These are phyloP conservation scores for Ophiostoma montium DNA, from an alignment of 2,329 filamentous ascomycete species.

Conservation along the genomic window DNA sequence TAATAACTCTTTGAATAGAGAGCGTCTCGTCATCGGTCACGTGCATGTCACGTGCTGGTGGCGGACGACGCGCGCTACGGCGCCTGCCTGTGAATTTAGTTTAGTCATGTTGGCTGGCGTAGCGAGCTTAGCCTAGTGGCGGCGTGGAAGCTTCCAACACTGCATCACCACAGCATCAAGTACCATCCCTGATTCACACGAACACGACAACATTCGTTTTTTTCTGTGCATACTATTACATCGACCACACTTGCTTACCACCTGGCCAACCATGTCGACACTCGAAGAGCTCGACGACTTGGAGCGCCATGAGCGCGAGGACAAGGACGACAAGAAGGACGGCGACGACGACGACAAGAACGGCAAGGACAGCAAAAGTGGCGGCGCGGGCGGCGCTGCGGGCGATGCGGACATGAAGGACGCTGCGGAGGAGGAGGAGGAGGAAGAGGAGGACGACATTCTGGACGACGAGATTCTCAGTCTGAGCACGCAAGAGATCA, in stretches of 20 bases:
- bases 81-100: constrained; percentile 10
- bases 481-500: constrained; percentile 87
- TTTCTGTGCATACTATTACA: background rate
- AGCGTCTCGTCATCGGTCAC: background rate
- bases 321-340: constrained; percentile 30
- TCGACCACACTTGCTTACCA: background rate
- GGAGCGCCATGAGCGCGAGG: constrained; percentile 65
- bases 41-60: background rate
- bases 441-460: constrained; percentile 59
- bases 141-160: constrained; percentile 6
- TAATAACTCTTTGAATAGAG: too few relatives aligned
- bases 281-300: constrained; percentile 86
- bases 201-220: too few relatives aligned
- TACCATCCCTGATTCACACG: too few relatives aligned
- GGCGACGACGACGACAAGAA: constrained; percentile 18
- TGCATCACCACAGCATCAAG: background rate
- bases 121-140: constrained; percentile 2
- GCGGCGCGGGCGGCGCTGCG: constrained; percentile 31
- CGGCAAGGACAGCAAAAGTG: constrained; percentile 37
- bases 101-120: constrained; percentile 3
- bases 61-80: constrained; percentile 9
- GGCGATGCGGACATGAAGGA: constrained; percentile 89
- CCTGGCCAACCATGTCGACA: constrained; percentile 58
- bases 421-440: constrained; percentile 36
- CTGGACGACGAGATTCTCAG: constrained; percentile 88